phyloP scores from a whole-genome alignment of 495 filamentous ascomycete species.

The Trichoderma erinaceum region DNA sequence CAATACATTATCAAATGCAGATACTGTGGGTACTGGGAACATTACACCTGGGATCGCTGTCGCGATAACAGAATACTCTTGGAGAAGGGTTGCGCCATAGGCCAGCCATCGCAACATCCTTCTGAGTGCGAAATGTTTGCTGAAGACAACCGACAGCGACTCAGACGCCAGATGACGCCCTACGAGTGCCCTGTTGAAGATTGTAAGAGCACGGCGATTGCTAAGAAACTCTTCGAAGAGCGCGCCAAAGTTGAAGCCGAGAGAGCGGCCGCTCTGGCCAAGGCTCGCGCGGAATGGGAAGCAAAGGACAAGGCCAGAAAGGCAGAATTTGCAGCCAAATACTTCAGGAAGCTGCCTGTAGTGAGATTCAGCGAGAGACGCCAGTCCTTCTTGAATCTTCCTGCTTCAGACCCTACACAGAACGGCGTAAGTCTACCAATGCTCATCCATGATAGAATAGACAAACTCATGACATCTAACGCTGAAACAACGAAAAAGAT shows the following conservation, averaged over 20 bases:
- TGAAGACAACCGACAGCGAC: slow-evolving; percentile 1
- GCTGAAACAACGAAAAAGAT: neutral
- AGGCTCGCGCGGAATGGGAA: slow-evolving; percentile 2
- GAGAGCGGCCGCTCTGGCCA: neutral
- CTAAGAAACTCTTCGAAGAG: slow-evolving; percentile 1
- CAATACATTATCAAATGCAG: slow-evolving; percentile 5
- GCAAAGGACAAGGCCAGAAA: slow-evolving; percentile 5
- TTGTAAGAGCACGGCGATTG: slow-evolving; percentile 1
- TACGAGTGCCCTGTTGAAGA: neutral
- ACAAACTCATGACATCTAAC: neutral
- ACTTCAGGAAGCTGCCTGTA: neutral
- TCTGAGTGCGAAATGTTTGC: neutral
- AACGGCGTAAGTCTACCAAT: neutral
- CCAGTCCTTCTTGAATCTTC: neutral
- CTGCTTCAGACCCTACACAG: neutral
- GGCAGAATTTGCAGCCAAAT: neutral
- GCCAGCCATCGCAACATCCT: slow-evolving; percentile 1
- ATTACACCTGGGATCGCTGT: slow-evolving; percentile 8
- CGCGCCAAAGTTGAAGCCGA: slow-evolving; percentile 1
- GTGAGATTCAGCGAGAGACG: neutral
- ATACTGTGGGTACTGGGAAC: neutral
- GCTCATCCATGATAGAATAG: too few relatives aligned
- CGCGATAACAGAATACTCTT: neutral
- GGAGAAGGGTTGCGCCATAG: slow-evolving; percentile 1
- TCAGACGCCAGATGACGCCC: slow-evolving; percentile 1